phyloP scores from a whole-genome alignment of 192 early-diverging fungal species.

The Coemansia sp. region DNA sequence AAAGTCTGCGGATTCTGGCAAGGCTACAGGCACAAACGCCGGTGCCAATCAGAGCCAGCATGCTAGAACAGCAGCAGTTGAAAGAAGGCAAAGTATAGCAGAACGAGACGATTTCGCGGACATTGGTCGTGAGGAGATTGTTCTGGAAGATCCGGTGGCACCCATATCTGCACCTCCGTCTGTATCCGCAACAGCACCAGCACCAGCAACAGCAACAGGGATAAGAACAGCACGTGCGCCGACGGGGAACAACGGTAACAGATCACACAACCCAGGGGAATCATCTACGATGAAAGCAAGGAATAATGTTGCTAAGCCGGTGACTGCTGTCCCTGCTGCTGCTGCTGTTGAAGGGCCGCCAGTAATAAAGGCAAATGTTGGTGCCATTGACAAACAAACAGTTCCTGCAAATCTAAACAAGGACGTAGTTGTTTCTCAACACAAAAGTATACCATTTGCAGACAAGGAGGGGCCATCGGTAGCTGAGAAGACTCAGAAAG shows the following conservation, averaged over 20 bases:
- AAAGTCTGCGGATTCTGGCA: neutral
- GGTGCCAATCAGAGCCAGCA: neutral
- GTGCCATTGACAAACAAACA: neutral
- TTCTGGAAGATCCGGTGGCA: neutral
- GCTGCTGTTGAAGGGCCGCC: neutral
- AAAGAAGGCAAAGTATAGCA: neutral
- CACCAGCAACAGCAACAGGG: neutral
- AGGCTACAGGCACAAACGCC: neutral
- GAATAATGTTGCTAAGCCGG: neutral
- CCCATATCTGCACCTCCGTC: neutral
- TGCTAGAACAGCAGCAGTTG: neutral
- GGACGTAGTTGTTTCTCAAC: neutral
- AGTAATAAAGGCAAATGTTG: neutral
- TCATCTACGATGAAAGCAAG: neutral
- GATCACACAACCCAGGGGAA: neutral
- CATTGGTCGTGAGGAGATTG: conserved; percentile 1
- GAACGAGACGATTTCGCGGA: neutral
- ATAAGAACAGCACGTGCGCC: neutral
- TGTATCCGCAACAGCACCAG: neutral
- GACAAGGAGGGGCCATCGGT: neutral
- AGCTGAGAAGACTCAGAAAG: neutral
- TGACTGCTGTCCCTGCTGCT: neutral
- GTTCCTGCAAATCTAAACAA: neutral
- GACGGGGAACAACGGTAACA: neutral
- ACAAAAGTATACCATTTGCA: neutral